A percentile compares a stretch with the other conserved stretches of the same genome.
Evolutionary conservation across 768 basidiomycete genomes (phyloP).

Genomic region (Calocybe indica): DNA sequence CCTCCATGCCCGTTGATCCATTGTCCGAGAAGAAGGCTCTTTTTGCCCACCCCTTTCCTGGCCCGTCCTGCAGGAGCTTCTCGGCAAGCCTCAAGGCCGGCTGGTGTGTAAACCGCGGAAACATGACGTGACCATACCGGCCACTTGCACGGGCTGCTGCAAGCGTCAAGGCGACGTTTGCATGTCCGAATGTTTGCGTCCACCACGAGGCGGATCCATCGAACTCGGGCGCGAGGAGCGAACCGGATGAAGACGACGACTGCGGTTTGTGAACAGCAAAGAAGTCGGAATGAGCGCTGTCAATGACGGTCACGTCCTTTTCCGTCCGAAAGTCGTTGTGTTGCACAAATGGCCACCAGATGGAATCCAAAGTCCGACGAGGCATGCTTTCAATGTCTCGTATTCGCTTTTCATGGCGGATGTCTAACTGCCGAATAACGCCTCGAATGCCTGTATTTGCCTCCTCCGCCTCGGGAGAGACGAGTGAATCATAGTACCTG

Average conservation of each 20-base stretch:
- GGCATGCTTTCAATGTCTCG: conserved; percentile 75
- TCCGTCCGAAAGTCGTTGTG: conserved; percentile 66
- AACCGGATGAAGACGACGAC: conserved; percentile 4
- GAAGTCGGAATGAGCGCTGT: conserved; percentile 83
- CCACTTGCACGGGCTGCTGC: conserved; percentile 90
- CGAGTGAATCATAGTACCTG: conserved; percentile 62
- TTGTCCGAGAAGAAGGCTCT: conserved; percentile 93
- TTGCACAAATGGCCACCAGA: conserved; percentile 99
- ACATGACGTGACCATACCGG: conserved; percentile 96
- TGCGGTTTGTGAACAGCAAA: conserved; percentile 66
- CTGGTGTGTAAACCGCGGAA: conserved; percentile 80
- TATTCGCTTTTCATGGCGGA: conserved; percentile 60
- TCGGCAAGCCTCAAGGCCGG: conserved; percentile 87
- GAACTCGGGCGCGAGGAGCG: conserved; percentile 50
- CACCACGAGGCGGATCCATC: conserved; percentile 98
- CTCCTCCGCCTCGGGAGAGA: conserved; percentile 16
- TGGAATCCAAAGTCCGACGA: conserved; percentile 60
- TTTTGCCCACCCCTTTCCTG: conserved; percentile 87
- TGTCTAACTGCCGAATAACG: conserved; percentile 54
- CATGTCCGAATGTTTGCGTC: conserved; percentile 92
- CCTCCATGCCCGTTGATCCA: conserved; percentile 94
- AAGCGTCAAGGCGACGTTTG: conserved; percentile 65
- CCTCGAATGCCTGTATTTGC: conserved; percentile 33
- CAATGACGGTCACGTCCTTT: conserved; percentile 81
- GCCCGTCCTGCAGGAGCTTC: conserved; percentile 63